These are phyloP conservation scores for Alternaria ventricosa DNA, from an alignment of 2,329 filamentous ascomycete species.

Conservation along the genomic window DNA sequence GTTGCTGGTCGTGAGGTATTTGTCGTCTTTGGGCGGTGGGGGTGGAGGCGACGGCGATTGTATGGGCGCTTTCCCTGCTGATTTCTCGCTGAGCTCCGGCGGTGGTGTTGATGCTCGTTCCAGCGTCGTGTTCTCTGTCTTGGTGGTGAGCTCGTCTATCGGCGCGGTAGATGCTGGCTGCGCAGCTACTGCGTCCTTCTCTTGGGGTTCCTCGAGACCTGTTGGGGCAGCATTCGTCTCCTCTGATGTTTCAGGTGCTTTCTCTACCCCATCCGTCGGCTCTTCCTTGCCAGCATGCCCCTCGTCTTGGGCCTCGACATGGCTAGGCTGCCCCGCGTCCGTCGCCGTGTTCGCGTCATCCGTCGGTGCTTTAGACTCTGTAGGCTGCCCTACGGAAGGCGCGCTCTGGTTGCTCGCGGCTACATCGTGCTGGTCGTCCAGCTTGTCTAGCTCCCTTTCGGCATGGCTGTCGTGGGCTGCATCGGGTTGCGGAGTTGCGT, in stretches of 20 bases:
- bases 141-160: constrained; percentile 26
- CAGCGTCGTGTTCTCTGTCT: constrained; percentile 20
- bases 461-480: constrained; percentile 27
- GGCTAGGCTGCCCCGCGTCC: constrained; percentile 31
- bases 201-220: background rate
- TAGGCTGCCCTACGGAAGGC: background rate
- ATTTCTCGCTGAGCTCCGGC: constrained; percentile 25
- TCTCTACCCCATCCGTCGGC: background rate
- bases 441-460: constrained; percentile 28
- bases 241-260: background rate
- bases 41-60: constrained; percentile 53
- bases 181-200: background rate
- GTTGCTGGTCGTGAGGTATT: constrained; percentile 53
- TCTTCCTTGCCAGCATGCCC: constrained; percentile 7
- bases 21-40: constrained; percentile 59
- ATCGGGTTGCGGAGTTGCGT: constrained; percentile 39
- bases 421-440: constrained; percentile 10
- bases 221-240: background rate
- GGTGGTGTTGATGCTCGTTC: constrained; percentile 28
- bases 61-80: constrained; percentile 38
- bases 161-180: constrained; percentile 13
- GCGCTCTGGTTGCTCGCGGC: background rate
- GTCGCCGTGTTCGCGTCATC: constrained; percentile 5
- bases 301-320: constrained; percentile 12
- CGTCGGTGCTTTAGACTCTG: background rate